These are phyloP conservation scores for Tricladium varicosporioides DNA, from an alignment of 2,329 filamentous ascomycete genomes.

Conservation along the genomic window DNA sequence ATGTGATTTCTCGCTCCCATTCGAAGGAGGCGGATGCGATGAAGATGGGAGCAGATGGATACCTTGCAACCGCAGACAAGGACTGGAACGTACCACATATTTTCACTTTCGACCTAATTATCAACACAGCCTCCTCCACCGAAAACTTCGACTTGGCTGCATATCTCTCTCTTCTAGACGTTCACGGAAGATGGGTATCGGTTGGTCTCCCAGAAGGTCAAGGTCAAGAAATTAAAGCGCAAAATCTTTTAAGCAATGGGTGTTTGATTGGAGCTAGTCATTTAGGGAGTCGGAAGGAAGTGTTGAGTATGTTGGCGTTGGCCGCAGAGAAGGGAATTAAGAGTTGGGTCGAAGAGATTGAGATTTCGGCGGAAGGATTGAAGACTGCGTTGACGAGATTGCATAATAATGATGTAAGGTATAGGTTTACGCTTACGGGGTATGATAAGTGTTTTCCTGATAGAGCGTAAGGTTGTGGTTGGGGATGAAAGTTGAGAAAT, in stretches of 20 bases:
- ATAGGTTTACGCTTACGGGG: constrained; percentile 68
- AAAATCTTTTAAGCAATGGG: constrained; percentile 74
- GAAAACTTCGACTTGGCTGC: constrained; percentile 64
- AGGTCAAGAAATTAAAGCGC: constrained; percentile 67
- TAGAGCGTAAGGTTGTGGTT: background rate
- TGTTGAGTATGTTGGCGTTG: constrained; percentile 68
- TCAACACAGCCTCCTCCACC: constrained; percentile 71
- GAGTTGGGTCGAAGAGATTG: constrained; percentile 71
- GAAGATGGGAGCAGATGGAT: constrained; percentile 60
- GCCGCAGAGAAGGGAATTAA: constrained; percentile 67
- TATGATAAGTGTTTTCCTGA: constrained; percentile 62
- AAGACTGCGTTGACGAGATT: constrained; percentile 69
- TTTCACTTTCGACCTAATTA: constrained; percentile 71
- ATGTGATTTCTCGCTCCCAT: constrained; percentile 59
- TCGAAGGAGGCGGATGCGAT: constrained; percentile 58
- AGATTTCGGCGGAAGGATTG: constrained; percentile 67
- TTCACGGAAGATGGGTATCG: constrained; percentile 77
- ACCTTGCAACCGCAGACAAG: constrained; percentile 55
- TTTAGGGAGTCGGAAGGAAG: constrained; percentile 68
- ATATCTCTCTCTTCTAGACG: constrained; percentile 77
- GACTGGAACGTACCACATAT: constrained; percentile 56
- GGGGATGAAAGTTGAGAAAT: too few species aligned
- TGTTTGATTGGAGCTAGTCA: constrained; percentile 70
- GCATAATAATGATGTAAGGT: constrained; percentile 69
- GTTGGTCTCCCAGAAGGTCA: constrained; percentile 78